Evolutionary conservation across 1,139 yeast genomes (phyloP), one percentile per base, ranked within the genome.

Genomic region (Zygosaccharomyces pseudobailii): DNA sequence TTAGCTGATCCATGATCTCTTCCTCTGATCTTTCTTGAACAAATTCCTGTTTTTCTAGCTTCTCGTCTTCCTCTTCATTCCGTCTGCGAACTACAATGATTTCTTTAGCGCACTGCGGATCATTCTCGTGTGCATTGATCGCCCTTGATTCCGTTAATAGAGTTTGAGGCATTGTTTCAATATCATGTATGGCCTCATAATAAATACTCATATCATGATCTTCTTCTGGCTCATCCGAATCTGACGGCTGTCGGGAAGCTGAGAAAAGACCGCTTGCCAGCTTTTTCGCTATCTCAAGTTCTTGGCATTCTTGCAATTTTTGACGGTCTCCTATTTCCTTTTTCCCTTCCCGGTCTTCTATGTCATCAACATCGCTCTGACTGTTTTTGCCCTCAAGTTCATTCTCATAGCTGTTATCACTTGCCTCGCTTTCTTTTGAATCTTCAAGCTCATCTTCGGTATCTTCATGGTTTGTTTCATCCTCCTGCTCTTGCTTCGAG

Each of bases 391-490:
- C 6, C 23, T 6, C 37, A 7, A n/a, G 13, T 17, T 17, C 27
- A 7, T 34, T 10, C 20, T 34, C 37, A 19, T 34, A 9, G 3
- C 23, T 6, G 23, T 17, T 23, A n/a, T 22, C 13, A 13, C 5
- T 34, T 34, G 2, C 17, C 17, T 25, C 45, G 21, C 30, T 38
- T 13, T 38, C 39, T 10, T 27, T 32, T 31, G 31, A 31, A 9
- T 30, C 42, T 37, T 40, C 45, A 24, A 21, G 43, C 22, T 44
- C 46, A 19, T 46, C 38, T 17, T 42, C 43, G 9, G 20, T 19
- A 13, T 30, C 31, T 25, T 35, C 51, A 4, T 13, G 32, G 30
- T 36, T 39, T 34, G 37, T 32, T 25, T 42, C 37, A 2, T 32
- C 43, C 10, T 35, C 46, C 30, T 39, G 45, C 25, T 27, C 25